Percentiles rank a stretch among this genome's conserved stretches.
Evolutionary conservation across 768 basidiomycete species (phyloP).

Genomic region (Boletus subcaerulescens): DNA sequence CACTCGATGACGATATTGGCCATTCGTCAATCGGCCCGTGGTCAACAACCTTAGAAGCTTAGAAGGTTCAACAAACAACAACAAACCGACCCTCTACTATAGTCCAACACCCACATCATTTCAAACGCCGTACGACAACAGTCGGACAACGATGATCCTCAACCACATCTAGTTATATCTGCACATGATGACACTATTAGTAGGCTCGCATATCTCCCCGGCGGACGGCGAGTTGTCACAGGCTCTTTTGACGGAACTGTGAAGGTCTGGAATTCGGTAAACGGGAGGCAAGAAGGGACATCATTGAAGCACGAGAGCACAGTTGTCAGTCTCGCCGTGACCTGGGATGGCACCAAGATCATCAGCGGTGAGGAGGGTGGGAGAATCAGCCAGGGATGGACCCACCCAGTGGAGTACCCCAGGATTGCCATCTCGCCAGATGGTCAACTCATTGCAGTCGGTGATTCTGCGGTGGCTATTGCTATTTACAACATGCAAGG

Average conservation of each 20-base stretch:
- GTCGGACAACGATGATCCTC: not conserved
- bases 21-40: too few species aligned
- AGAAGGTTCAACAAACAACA: too few species aligned
- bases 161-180: not conserved
- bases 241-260: not conserved
- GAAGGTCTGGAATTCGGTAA: not conserved
- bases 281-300: not conserved
- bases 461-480: not conserved
- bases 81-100: too few species aligned
- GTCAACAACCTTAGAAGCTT: too few species aligned
- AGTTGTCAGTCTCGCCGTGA: not conserved
- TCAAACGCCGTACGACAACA: too few species aligned
- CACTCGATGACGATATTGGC: too few species aligned
- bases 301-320: not conserved
- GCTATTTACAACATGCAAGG: not conserved
- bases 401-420: fast-evolving
- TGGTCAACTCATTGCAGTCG: not conserved
- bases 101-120: too few species aligned
- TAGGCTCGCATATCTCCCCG: not conserved
- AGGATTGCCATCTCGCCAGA: not conserved
- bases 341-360: not conserved
- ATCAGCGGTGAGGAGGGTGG: not conserved
- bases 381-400: not conserved
- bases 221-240: not conserved
- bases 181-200: too few species aligned